Conservation (phyloP, 768 basidiomycete species). For the Trametes cinnabarina region DNA sequence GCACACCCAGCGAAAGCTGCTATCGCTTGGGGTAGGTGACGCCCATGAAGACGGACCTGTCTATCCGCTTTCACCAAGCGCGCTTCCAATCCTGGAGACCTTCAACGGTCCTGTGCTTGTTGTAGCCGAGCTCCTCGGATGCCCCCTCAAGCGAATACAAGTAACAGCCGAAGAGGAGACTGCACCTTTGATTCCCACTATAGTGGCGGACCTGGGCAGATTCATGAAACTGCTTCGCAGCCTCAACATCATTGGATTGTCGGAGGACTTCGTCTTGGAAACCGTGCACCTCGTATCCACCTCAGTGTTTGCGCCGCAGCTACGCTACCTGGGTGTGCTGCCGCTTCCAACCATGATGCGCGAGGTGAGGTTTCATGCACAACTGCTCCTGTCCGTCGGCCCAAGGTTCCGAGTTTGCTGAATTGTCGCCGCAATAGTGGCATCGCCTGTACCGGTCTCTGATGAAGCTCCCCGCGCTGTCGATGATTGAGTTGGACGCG, state of each 20-base stretch:
- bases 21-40: conserved; percentile 34
- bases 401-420: conserved; percentile 23
- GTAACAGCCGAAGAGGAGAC: conserved; percentile 41
- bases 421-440: conserved; percentile 30
- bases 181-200: conserved; percentile 27
- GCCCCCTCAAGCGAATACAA: conserved; percentile 46
- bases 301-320: conserved; percentile 32
- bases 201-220: conserved; percentile 34
- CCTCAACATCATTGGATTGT: conserved; percentile 36
- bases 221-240: conserved; percentile 34
- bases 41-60: conserved; percentile 13
- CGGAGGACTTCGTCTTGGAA: conserved; percentile 32
- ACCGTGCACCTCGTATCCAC: conserved; percentile 33
- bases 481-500: conserved; percentile 38
- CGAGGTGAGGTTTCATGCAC: conserved; percentile 31
- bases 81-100: conserved; percentile 39
- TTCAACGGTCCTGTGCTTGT: conserved; percentile 48
- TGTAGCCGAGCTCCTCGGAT: conserved; percentile 39
- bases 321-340: conserved; percentile 41
- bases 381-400: neutral
- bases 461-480: conserved; percentile 34
- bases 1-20: conserved; percentile 43
- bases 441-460: conserved; percentile 34
- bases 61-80: conserved; percentile 10
- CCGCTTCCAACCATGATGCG: conserved; percentile 26